These are phyloP conservation scores for Leccinum aurantiacum DNA, from an alignment of 768 basidiomycete species.

Conservation along the genomic window DNA sequence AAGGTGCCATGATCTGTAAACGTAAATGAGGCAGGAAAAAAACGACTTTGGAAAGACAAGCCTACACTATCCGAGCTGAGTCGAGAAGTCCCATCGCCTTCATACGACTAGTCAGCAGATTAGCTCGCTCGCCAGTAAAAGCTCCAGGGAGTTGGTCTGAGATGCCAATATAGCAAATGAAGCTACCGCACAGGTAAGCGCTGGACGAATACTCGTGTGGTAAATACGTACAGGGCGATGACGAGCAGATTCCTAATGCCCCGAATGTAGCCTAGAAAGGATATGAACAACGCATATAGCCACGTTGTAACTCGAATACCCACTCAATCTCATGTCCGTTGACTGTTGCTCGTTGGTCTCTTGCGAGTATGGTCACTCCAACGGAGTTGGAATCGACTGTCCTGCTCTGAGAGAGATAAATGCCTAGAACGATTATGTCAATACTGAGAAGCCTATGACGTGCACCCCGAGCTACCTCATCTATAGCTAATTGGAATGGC, in stretches of 20 bases:
- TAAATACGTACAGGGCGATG: conserved; percentile 55
- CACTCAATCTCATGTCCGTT: conserved; percentile 57
- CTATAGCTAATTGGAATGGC: conserved; percentile 77
- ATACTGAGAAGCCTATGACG: background rate
- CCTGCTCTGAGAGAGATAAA: conserved; percentile 71
- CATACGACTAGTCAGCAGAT: conserved; percentile 66
- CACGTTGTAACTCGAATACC: conserved; percentile 20
- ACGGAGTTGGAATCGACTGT: conserved; percentile 50
- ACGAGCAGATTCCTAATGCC: conserved; percentile 64
- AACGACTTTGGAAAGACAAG: background rate
- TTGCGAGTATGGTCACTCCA: conserved; percentile 67
- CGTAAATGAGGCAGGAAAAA: background rate
- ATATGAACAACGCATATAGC: conserved; percentile 5
- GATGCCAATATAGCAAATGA: conserved; percentile 70
- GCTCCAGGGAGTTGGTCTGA: conserved; percentile 77
- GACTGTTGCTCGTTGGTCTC: conserved; percentile 65
- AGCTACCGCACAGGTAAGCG: conserved; percentile 38
- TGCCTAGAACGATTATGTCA: conserved; percentile 43
- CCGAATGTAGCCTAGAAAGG: conserved; percentile 52
- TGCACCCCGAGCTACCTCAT: conserved; percentile 44
- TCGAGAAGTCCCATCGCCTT: conserved; percentile 79
- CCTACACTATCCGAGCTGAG: conserved; percentile 62
- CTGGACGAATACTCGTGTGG: background rate
- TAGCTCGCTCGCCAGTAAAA: conserved; percentile 64
- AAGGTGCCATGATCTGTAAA: conserved; percentile 57